Percentiles rank a stretch among this genome's conserved stretches.
These are phyloP conservation scores for Hyphodiscus sp. DNA, from an alignment of 2,329 filamentous ascomycete species.

Conservation along the genomic window DNA sequence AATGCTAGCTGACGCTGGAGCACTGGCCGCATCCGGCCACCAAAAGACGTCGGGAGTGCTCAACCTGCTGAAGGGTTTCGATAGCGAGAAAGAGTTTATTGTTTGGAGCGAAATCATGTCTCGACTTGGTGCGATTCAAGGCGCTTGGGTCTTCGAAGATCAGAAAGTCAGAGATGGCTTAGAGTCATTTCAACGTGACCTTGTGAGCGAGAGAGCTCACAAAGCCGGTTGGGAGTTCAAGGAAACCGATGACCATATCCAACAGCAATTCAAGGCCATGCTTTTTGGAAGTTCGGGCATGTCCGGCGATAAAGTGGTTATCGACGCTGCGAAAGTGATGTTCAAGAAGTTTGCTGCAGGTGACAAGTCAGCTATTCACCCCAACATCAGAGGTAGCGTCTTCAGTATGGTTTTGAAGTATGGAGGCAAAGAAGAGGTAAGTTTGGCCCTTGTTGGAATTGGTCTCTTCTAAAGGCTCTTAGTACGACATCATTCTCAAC, in stretches of 20 bases:
- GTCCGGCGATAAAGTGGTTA: slow-evolving; percentile 70
- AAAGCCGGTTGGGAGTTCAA: slow-evolving; percentile 84
- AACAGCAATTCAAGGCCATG: slow-evolving; percentile 91
- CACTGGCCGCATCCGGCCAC: slow-evolving; percentile 82
- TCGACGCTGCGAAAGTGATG: slow-evolving; percentile 81
- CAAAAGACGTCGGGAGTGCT: slow-evolving; percentile 88
- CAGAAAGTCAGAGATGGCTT: slow-evolving; percentile 65
- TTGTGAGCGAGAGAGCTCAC: slow-evolving; percentile 75
- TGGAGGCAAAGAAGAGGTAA: slow-evolving; percentile 75
- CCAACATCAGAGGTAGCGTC: slow-evolving; percentile 82
- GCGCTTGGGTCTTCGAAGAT: slow-evolving; percentile 86
- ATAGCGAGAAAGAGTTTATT: slow-evolving; percentile 79
- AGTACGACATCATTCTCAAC: slow-evolving; percentile 72
- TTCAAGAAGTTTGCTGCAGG: slow-evolving; percentile 78
- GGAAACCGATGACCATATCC: slow-evolving; percentile 77
- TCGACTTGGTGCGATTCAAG: slow-evolving; percentile 70
- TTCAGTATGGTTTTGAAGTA: slow-evolving; percentile 79
- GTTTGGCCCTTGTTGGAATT: slow-evolving; percentile 13
- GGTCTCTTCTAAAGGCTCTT: slow-evolving; percentile 10
- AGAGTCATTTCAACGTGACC: slow-evolving; percentile 73
- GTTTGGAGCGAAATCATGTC: slow-evolving; percentile 91
- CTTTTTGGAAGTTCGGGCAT: slow-evolving; percentile 81
- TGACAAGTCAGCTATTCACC: slow-evolving; percentile 76
- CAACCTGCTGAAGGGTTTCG: slow-evolving; percentile 79
- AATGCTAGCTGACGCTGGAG: slow-evolving; percentile 90